phyloP scores from a whole-genome alignment of 352 stramenopile genomes.

The Phytophthora syringae region DNA sequence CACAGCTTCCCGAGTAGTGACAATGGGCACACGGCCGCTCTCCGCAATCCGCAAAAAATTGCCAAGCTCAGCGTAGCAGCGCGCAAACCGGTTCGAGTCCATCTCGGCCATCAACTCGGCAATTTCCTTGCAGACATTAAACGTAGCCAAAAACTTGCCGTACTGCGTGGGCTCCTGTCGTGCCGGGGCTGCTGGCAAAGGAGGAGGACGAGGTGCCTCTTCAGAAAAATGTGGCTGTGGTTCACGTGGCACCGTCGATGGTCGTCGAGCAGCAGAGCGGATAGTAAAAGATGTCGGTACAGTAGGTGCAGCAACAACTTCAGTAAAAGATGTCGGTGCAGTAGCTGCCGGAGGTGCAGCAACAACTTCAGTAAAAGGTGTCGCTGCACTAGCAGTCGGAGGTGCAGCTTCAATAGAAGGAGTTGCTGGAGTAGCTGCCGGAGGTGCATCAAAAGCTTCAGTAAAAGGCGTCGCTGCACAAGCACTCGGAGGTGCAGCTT shows the following conservation, averaged over 20 bases:
- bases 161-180: conserved; percentile 25
- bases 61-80: conserved; percentile 24
- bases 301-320: neutral
- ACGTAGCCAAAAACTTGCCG: conserved; percentile 33
- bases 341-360: neutral
- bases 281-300: no score
- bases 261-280: no score
- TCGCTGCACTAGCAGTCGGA: neutral
- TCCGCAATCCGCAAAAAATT: conserved; percentile 30
- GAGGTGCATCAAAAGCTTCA: neutral
- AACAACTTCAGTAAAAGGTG: neutral
- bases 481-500: neutral
- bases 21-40: conserved; percentile 23
- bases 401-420: neutral
- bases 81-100: conserved; percentile 18
- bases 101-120: conserved; percentile 34
- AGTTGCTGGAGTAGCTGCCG: no score
- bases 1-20: conserved; percentile 27
- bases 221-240: conserved; percentile 11
- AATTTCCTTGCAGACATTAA: conserved; percentile 37
- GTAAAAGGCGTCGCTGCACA: neutral
- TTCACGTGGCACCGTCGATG: neutral
- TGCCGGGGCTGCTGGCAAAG: neutral
- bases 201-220: neutral
- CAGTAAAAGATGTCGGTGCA: no score